Evolutionary conservation across 345 rosid species (phyloP).

Genomic region (Syzygium aromaticum): DNA sequence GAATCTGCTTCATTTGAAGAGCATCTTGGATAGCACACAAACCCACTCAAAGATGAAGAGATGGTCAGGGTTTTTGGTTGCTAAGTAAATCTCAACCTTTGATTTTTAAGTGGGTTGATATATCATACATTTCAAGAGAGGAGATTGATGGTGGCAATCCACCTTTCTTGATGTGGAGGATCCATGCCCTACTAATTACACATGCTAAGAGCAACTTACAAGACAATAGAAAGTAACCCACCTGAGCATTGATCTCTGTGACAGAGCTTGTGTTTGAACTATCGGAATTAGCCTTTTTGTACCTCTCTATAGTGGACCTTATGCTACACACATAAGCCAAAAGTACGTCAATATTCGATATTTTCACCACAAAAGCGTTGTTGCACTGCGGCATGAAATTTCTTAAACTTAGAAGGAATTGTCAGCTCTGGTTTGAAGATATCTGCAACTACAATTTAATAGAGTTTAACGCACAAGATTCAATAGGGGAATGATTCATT

Average conservation of each 20-base stretch:
- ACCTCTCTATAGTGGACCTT: conserved; percentile 83
- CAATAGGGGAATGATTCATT: background rate
- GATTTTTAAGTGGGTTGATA: background rate
- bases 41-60: background rate
- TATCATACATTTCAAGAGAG: background rate
- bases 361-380: background rate
- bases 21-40: background rate
- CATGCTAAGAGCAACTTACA: background rate
- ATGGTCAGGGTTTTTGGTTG: background rate
- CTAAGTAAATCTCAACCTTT: background rate
- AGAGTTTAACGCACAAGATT: background rate
- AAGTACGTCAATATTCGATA: background rate
- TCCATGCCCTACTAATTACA: background rate
- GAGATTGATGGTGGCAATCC: background rate
- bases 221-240: conserved; percentile 1
- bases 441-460: background rate
- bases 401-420: background rate
- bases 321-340: conserved; percentile 30
- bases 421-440: background rate
- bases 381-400: background rate
- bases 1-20: background rate
- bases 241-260: conserved; percentile 98
- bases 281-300: conserved; percentile 89
- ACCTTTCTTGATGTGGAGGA: background rate
- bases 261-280: conserved; percentile 43